A percentile compares a stretch with the other conserved stretches of the same genome.
These are phyloP conservation scores for Nemania sp. DNA, from an alignment of 2,329 filamentous ascomycete species.

Conservation along the genomic window DNA sequence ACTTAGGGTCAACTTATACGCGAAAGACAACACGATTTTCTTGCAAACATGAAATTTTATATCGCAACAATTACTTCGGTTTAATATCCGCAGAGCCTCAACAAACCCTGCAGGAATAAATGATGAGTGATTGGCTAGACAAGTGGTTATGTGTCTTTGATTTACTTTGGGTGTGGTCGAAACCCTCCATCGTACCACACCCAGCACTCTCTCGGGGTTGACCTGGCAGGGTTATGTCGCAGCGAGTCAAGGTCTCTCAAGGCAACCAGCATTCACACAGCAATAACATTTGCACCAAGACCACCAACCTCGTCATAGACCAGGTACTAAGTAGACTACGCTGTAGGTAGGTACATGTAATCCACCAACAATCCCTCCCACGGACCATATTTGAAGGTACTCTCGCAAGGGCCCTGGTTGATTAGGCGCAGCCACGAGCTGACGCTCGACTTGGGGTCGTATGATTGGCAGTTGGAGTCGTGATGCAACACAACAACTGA, in stretches of 20 bases:
- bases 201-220: neutral
- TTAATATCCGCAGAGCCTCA: constrained; percentile 34
- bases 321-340: no score
- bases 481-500: constrained; percentile 41
- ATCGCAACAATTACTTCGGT: neutral
- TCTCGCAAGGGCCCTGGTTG: constrained; percentile 23
- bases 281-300: constrained; percentile 23
- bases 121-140: constrained; percentile 27
- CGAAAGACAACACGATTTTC: neutral
- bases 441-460: constrained; percentile 37
- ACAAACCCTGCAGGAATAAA: constrained; percentile 7
- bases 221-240: constrained; percentile 14
- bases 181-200: constrained; percentile 26
- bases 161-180: constrained; percentile 19
- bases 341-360: no score
- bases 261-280: constrained; percentile 11
- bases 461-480: constrained; percentile 46
- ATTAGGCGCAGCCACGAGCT: constrained; percentile 41
- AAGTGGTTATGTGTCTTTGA: constrained; percentile 11
- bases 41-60: neutral
- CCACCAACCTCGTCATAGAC: constrained; percentile 13
- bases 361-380: constrained; percentile 9
- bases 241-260: constrained; percentile 13
- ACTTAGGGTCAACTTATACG: constrained; percentile 12
- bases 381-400: neutral